phyloP scores from a whole-genome alignment of 805 yeast species.

The Candida coquimbonensis region DNA sequence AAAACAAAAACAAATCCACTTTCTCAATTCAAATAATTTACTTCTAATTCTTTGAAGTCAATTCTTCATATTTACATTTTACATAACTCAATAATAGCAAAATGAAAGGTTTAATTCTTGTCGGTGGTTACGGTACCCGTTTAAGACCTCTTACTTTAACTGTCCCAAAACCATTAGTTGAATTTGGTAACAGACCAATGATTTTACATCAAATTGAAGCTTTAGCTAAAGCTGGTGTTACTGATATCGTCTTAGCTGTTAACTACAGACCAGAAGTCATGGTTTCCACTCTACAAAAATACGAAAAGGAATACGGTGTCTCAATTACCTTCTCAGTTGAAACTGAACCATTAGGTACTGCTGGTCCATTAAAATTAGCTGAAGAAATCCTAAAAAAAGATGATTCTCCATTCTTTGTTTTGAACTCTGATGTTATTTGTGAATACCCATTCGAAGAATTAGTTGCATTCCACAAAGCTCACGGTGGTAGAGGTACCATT shows the following conservation, averaged over 20 bases:
- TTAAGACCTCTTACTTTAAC: constrained; percentile 97
- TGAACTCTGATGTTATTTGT: constrained; percentile 97
- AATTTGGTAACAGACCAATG: constrained; percentile 99
- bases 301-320: constrained; percentile 93
- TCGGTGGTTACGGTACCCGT: constrained; percentile 99
- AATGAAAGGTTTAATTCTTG: constrained; percentile 96
- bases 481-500: constrained; percentile 97
- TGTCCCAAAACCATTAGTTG: constrained; percentile 93
- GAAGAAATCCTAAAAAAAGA: constrained; percentile 91
- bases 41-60: constrained; percentile 5
- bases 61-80: constrained; percentile 3
- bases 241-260: constrained; percentile 96
- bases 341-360: constrained; percentile 99
- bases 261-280: constrained; percentile 99
- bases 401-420: constrained; percentile 92
- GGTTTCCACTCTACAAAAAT: constrained; percentile 91
- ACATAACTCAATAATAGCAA: constrained; percentile 23
- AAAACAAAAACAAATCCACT: constrained; percentile 3
- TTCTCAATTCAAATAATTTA: neutral
- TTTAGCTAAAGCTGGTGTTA: constrained; percentile 95
- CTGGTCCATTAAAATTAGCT: constrained; percentile 98
- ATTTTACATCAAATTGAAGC: constrained; percentile 98
- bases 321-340: constrained; percentile 95
- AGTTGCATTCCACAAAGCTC: constrained; percentile 86
- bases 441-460: constrained; percentile 95